Evolutionary conservation across 192 early-diverging fungal genomes (phyloP), one percentile per base, ranked within the genome.

Genomic region (Entomortierella lignicola): DNA sequence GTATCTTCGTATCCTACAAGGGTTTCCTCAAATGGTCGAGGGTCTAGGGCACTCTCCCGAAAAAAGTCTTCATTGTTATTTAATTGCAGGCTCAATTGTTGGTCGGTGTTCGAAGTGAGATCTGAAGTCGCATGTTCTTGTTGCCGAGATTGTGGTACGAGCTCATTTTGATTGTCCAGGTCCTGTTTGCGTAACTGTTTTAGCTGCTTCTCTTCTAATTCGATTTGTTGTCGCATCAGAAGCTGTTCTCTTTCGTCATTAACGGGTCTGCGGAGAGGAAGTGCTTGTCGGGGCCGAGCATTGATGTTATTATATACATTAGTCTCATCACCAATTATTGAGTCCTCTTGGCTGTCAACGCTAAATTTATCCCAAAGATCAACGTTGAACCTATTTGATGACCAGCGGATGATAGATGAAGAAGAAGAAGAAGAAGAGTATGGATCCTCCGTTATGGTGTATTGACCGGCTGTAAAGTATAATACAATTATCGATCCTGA

Each of bases 381-480:
- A 31, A 29, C 37, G 20, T 41, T 48, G 60, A 63, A 37, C 8
- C n/a, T 1, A 30, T 43, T 41, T 17, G 73, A 43, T 0, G 55
- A 53, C 73, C 65, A 77, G 32, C 73, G 73, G 50, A 56, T 64
- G 23, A 77, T 48, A 4, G 73, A 55, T 26, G 56, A 69, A 15
- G 62, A 61, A 26, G 73, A 55, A 13, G 55, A 68, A 17, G 51
- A 53, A 34, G 55, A 47, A 8, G 60, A 60, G 25, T 67, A 34
- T 8, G 44, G 53, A n/a, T 66, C 64, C 25, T 48, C 2, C 5
- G 55, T 50, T 2, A 10, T 26, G 26, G 61, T 47, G 8, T 30
- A 52, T 52, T 23, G 57, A 32, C 15, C 25, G 47, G 27, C 30
- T 57, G 69, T 53, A 18, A 71, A 4, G 39, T 55, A 60, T 8